These are phyloP conservation scores for Kluyveromyces dobzhanskii DNA, from an alignment of 805 yeast genomes.

Conservation along the genomic window DNA sequence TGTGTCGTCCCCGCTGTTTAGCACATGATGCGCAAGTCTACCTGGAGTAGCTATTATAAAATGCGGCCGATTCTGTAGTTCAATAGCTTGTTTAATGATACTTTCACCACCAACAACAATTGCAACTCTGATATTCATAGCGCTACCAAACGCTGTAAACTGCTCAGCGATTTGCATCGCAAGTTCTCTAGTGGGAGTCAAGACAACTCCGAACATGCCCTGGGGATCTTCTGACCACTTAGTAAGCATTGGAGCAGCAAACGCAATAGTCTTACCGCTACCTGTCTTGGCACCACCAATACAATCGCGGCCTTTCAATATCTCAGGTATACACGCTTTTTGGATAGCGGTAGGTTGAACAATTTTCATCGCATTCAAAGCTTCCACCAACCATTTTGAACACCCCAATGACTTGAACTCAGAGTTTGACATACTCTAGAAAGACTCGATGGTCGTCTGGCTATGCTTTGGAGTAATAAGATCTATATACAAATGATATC, in stretches of 20 bases:
- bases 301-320: slow-evolving; percentile 72
- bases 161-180: slow-evolving; percentile 98
- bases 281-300: slow-evolving; percentile 99
- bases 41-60: slow-evolving; percentile 97
- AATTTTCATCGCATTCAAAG: slow-evolving; percentile 75
- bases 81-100: slow-evolving; percentile 79
- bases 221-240: slow-evolving; percentile 93
- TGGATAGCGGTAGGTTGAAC: slow-evolving; percentile 82
- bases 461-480: too few species aligned
- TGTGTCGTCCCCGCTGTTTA: slow-evolving; percentile 84
- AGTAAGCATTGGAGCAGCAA: slow-evolving; percentile 94
- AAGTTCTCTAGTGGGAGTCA: slow-evolving; percentile 90
- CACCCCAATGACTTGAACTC: slow-evolving; percentile 60
- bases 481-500: too few species aligned
- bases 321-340: slow-evolving; percentile 77
- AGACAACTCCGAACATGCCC: slow-evolving; percentile 81
- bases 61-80: slow-evolving; percentile 78
- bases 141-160: slow-evolving; percentile 84
- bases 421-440: neutral
- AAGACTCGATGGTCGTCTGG: too few species aligned
- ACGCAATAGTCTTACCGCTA: slow-evolving; percentile 95
- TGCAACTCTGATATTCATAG: slow-evolving; percentile 73
- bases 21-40: slow-evolving; percentile 83
- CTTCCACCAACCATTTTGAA: slow-evolving; percentile 78
- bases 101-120: slow-evolving; percentile 94